phyloP scores from a whole-genome alignment of 2,329 filamentous ascomycete genomes.

The Fusarium torreyae region DNA sequence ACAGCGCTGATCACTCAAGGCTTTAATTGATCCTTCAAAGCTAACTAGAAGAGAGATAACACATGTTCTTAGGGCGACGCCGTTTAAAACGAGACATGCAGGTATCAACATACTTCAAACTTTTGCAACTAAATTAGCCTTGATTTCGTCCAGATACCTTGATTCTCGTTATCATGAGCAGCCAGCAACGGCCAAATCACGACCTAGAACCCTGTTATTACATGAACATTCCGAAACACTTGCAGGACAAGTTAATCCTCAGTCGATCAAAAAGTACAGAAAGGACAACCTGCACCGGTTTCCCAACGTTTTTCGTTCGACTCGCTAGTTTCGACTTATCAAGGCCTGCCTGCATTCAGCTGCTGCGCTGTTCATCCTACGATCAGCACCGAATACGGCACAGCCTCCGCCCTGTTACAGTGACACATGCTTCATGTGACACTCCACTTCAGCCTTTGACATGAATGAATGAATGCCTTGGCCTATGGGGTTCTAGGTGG shows the following conservation, averaged over 20 bases:
- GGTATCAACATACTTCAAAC: constrained; percentile 2
- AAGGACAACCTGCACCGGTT: not conserved
- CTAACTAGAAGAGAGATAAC: not conserved
- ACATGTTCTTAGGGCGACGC: too few relatives aligned
- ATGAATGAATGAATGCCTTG: constrained; percentile 14
- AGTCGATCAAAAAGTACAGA: not conserved
- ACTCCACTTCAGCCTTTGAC: constrained; percentile 3
- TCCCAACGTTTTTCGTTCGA: not conserved
- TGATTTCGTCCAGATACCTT: not conserved
- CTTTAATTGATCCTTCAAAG: not conserved
- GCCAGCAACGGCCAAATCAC: not conserved
- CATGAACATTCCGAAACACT: not conserved
- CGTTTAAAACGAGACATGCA: too few relatives aligned
- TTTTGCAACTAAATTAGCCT: constrained; percentile 1
- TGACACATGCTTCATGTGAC: constrained; percentile 20
- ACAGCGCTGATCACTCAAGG: constrained; percentile 33
- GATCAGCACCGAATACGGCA: constrained; percentile 8
- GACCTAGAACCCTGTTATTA: too few relatives aligned
- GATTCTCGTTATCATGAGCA: constrained; percentile 4
- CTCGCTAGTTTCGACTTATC: not conserved
- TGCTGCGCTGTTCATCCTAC: not conserved
- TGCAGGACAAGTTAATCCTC: too few relatives aligned
- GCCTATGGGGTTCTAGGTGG: constrained; percentile 8
- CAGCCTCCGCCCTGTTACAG: constrained; percentile 36
- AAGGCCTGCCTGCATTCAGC: not conserved